Conservation (phyloP, 148 eudicot species). For the Vaccinium macrocarpon region DNA sequence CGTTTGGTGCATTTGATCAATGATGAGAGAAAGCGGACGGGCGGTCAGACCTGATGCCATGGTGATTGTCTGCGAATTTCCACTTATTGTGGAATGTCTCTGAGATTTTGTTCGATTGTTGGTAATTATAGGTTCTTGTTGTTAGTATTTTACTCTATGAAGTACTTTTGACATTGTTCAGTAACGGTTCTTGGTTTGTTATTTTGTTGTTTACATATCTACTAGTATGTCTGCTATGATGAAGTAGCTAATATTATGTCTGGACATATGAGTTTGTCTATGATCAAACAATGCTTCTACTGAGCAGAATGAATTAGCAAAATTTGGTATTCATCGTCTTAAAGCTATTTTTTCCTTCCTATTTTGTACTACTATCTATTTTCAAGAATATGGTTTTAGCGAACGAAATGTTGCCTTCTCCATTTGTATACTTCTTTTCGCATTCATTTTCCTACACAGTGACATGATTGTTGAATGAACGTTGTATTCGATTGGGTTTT, state of each 20-base stretch:
- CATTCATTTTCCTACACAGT: too few relatives aligned
- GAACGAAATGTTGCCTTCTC: too few relatives aligned
- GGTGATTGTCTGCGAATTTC: conserved; percentile 33
- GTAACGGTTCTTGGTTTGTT: background rate
- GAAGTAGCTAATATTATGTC: conserved; percentile 37
- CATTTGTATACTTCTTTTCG: too few relatives aligned
- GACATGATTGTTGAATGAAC: background rate
- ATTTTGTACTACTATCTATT: too few relatives aligned
- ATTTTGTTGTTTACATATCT: background rate
- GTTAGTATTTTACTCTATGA: background rate
- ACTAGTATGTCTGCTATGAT: conserved; percentile 22
- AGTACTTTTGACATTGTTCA: background rate
- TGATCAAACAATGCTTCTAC: conserved; percentile 28
- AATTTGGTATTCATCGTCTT: too few relatives aligned
- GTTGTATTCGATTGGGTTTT: too few relatives aligned
- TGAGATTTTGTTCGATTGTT: background rate
- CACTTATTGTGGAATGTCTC: conserved; percentile 24
- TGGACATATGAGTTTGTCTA: conserved; percentile 40
- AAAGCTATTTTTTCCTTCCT: too few relatives aligned
- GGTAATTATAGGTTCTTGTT: background rate
- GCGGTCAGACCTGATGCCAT: conserved; percentile 42
- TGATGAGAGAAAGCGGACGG: conserved; percentile 43
- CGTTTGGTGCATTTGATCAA: background rate
- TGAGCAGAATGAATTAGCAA: conserved; percentile 25
- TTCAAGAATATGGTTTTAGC: background rate